These are phyloP conservation scores for Cytospora piceicola DNA, from an alignment of 2,329 filamentous ascomycete genomes.

Conservation along the genomic window DNA sequence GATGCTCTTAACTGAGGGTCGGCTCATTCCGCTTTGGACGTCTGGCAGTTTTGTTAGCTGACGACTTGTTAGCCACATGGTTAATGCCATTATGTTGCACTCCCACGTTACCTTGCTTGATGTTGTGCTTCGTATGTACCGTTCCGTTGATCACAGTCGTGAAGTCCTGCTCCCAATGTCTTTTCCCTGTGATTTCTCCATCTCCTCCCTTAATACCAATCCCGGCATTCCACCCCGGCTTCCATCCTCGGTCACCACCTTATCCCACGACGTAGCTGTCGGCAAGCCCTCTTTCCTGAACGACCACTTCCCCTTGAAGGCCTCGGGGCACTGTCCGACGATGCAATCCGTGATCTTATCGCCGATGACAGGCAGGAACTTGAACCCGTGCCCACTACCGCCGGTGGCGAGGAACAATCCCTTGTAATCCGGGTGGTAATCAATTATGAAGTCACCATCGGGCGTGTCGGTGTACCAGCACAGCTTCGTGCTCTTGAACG, in stretches of 20 bases:
- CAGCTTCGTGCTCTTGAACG: slow-evolving; percentile 64
- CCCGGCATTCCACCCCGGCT: slow-evolving; percentile 54
- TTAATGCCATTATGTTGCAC: slow-evolving; percentile 26
- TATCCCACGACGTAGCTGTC: slow-evolving; percentile 40
- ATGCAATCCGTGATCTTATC: slow-evolving; percentile 64
- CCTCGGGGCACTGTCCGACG: slow-evolving; percentile 47
- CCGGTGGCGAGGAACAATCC: slow-evolving; percentile 65
- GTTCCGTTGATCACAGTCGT: slow-evolving; percentile 11
- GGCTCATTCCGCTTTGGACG: not conserved
- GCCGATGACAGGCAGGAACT: slow-evolving; percentile 70
- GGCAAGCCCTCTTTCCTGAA: slow-evolving; percentile 61
- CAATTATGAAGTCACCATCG: slow-evolving; percentile 71
- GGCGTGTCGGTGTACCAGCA: slow-evolving; percentile 81
- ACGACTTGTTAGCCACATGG: slow-evolving; percentile 24
- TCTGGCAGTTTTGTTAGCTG: slow-evolving; percentile 25
- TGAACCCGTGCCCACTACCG: slow-evolving; percentile 69
- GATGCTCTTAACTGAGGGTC: slow-evolving; percentile 11
- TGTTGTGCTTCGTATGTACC: not conserved
- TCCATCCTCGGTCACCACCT: slow-evolving; percentile 57
- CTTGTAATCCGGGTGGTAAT: slow-evolving; percentile 66
- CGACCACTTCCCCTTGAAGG: slow-evolving; percentile 62
- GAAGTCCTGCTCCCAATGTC: slow-evolving; percentile 2
- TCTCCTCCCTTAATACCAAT: slow-evolving; percentile 50
- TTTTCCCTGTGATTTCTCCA: slow-evolving; percentile 36
- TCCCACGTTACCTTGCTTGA: not conserved